Conservation (phyloP, 2,329 filamentous ascomycete genomes). For the Ceratocystis lukuohia region DNA sequence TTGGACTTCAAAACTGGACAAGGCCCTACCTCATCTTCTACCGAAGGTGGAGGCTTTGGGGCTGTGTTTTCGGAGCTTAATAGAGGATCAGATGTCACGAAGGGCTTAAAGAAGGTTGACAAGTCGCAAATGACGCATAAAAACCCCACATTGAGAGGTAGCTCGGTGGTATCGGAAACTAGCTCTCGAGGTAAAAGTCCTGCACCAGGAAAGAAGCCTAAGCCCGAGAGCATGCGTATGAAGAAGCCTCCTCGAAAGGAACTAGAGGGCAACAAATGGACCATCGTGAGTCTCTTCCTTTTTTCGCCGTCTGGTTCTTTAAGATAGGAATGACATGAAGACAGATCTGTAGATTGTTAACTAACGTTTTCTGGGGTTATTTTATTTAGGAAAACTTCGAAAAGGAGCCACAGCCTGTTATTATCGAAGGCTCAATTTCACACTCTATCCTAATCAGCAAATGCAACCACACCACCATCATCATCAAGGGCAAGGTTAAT, state of each 20-base stretch:
- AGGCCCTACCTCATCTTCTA: constrained; percentile 28
- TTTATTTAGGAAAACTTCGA: constrained; percentile 71
- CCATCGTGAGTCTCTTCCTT: constrained; percentile 45
- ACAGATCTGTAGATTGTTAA: background rate
- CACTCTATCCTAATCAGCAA: constrained; percentile 87
- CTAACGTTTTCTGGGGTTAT: background rate
- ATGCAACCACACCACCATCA: constrained; percentile 81
- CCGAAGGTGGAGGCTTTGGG: constrained; percentile 51
- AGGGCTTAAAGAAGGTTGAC: constrained; percentile 83
- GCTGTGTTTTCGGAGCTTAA: constrained; percentile 91
- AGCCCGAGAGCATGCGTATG: constrained; percentile 70
- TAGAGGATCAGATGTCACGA: constrained; percentile 75
- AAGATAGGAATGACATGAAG: background rate
- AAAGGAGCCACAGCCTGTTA: constrained; percentile 55
- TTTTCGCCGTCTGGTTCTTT: background rate
- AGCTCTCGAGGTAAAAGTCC: constrained; percentile 64
- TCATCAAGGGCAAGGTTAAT: constrained; percentile 86
- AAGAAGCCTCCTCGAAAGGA: constrained; percentile 72
- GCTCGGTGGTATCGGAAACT: constrained; percentile 53
- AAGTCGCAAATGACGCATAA: constrained; percentile 97
- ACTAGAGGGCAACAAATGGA: constrained; percentile 85
- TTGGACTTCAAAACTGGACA: constrained; percentile 42
- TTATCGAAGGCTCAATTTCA: constrained; percentile 66
- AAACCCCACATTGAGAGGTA: constrained; percentile 72
- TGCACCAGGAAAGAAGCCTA: constrained; percentile 74